Evolutionary conservation across 1,284 basidiomycete species (phyloP).

Genomic region (Xanthoconium separans): DNA sequence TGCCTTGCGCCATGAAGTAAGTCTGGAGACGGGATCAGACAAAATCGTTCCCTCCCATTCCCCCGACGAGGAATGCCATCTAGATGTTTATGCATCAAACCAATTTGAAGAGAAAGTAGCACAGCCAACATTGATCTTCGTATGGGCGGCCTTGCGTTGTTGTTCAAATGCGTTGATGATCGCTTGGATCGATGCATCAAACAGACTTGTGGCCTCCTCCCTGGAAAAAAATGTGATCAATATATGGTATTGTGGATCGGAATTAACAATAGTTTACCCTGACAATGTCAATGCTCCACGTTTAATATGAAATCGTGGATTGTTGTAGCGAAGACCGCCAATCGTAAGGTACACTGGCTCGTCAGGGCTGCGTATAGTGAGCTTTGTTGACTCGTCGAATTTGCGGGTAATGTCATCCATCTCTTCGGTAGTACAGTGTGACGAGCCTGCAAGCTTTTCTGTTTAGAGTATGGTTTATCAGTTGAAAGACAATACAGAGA

Average conservation of each 20-base stretch:
- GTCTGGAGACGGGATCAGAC: too few species aligned
- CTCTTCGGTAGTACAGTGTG: neutral
- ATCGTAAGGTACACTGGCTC: constrained; percentile 1
- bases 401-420: neutral
- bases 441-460: constrained; percentile 1
- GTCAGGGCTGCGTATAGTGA: neutral
- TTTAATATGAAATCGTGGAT: neutral
- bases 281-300: neutral
- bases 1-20: too few species aligned
- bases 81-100: constrained; percentile 22
- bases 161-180: constrained; percentile 2
- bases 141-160: neutral
- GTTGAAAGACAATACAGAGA: neutral
- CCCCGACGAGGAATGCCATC: neutral
- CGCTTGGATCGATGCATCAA: neutral
- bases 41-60: too few species aligned
- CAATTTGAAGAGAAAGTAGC: neutral
- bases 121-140: neutral
- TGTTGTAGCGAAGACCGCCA: neutral
- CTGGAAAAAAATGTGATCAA: neutral
- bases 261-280: neutral
- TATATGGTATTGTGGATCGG: too few species aligned
- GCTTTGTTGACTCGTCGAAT: neutral
- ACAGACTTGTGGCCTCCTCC: neutral
- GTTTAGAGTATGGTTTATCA: neutral